Base-by-base conservation (phyloP, 1,284 basidiomycete genomes). In the Neonothopanus nambi region DNA sequence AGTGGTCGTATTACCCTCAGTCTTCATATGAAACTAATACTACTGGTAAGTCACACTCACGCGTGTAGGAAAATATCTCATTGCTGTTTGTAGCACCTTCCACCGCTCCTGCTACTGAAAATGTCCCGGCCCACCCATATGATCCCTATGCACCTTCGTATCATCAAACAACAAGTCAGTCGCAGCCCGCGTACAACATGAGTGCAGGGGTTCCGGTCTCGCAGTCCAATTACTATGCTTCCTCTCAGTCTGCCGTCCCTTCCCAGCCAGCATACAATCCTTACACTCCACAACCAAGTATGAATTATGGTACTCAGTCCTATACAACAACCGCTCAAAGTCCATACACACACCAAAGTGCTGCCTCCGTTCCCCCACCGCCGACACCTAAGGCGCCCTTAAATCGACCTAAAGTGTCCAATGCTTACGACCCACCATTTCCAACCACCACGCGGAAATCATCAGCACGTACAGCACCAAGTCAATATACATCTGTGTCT, bases 401-500 rank as follows among this genome's bases (percentile, higher is more conserved):
- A 72, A 80, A 65, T 68, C 70, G 89, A 51, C 85, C 87, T 15
- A 87, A 84, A 66, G 71, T 81, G 18, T 75, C 72, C 18, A 89
- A 91, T 61, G 89, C 90, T 1, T 92, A 91, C 61, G 89, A 92
- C 59, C 89, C 89, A 13, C 89, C 89, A 23, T 78, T 92, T 52
- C 84, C 82, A 17, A 82, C 78, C 62, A 69, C 74, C 13, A 67
- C 69, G 24, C 75, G 76, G 46, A 74, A 76, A 50, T 64, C 63
- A 15, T 63, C 65, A 35, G 61, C 69, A n/a, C 53, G 62, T 3
- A 50, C 33, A 21, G 13, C 46, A 61, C 60, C 67, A 28, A 58
- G 61, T 38, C 56, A 65, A 37, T 71, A 73, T 48, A 57, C 57
- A n/a, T 52, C 57, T 38, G 33, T 62, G 33, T 61, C 66, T 54